These are phyloP conservation scores for Kodamaea kakaduensis DNA, from an alignment of 805 yeast genomes.

Conservation along the genomic window DNA sequence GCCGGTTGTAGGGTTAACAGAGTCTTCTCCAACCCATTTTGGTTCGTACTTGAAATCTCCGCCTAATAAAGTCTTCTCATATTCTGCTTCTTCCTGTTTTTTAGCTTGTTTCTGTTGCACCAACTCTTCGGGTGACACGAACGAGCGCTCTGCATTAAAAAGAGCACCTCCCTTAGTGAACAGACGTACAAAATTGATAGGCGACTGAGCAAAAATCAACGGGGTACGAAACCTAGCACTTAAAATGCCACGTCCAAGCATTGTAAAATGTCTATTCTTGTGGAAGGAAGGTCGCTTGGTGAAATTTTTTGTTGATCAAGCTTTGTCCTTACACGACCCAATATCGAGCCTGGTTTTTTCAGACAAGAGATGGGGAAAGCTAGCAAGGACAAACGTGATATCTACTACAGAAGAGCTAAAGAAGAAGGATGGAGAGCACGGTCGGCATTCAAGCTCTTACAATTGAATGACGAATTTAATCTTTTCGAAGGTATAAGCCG, in stretches of 20 bases:
- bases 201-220: too few species aligned
- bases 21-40: conserved; percentile 22
- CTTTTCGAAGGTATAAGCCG: conserved; percentile 68
- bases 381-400: conserved; percentile 90
- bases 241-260: too few species aligned
- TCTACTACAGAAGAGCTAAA: conserved; percentile 89
- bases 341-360: conserved; percentile 6
- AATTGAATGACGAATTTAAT: conserved; percentile 85
- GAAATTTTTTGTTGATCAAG: conserved; percentile 6
- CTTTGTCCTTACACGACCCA: conserved; percentile 6
- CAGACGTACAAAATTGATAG: too few species aligned
- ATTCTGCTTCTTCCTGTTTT: conserved; percentile 24
- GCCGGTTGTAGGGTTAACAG: conserved; percentile 18
- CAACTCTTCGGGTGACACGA: conserved; percentile 30
- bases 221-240: too few species aligned
- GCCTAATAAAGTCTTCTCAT: conserved; percentile 24
- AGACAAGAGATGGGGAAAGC: conserved; percentile 73
- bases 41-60: conserved; percentile 30
- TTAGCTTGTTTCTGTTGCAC: conserved; percentile 21
- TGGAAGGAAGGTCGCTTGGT: conserved; percentile 2
- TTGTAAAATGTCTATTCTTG: too few species aligned
- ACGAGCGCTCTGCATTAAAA: too few species aligned
- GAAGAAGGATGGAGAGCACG: conserved; percentile 98
- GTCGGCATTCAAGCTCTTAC: conserved; percentile 90
- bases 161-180: not conserved